phyloP scores from a whole-genome alignment of 768 basidiomycete species.

The Podaxis sp. region DNA sequence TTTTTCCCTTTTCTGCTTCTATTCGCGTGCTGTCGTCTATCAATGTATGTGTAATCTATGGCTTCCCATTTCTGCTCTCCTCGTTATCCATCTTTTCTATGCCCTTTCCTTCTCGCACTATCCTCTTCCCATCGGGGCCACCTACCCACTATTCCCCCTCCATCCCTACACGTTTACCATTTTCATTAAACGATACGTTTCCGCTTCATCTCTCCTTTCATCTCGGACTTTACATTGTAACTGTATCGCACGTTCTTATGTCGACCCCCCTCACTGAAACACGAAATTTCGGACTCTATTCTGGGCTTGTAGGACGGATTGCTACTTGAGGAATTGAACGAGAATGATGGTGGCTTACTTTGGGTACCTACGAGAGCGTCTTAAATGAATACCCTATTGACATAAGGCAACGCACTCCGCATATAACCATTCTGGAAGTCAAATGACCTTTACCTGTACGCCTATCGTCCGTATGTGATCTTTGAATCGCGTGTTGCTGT shows the following conservation, averaged over 20 bases:
- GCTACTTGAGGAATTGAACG: too few species aligned
- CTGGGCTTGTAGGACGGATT: too few species aligned
- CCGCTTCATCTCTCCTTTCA: not conserved
- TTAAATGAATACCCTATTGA: too few species aligned
- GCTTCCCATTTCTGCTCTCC: not conserved
- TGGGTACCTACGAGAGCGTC: too few species aligned
- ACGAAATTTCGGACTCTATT: not conserved
- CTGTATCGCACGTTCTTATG: not conserved
- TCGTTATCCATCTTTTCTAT: not conserved
- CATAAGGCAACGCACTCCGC: too few species aligned
- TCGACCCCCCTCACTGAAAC: conserved; percentile 2
- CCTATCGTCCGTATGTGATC: too few species aligned
- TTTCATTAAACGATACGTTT: not conserved
- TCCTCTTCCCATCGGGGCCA: not conserved
- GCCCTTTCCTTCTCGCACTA: too few species aligned
- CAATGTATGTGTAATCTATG: not conserved
- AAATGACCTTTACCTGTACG: too few species aligned
- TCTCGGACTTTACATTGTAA: not conserved
- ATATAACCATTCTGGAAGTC: too few species aligned
- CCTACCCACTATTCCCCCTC: not conserved
- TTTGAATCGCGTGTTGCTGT: too few species aligned
- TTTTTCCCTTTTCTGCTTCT: not conserved
- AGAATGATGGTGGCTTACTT: too few species aligned
- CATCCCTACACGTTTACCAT: not conserved
- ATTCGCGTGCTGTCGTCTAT: not conserved